Evolutionary conservation across 306 rosid species (phyloP), one percentile per base, ranked within the genome.

Genomic region (Castanea crenata): DNA sequence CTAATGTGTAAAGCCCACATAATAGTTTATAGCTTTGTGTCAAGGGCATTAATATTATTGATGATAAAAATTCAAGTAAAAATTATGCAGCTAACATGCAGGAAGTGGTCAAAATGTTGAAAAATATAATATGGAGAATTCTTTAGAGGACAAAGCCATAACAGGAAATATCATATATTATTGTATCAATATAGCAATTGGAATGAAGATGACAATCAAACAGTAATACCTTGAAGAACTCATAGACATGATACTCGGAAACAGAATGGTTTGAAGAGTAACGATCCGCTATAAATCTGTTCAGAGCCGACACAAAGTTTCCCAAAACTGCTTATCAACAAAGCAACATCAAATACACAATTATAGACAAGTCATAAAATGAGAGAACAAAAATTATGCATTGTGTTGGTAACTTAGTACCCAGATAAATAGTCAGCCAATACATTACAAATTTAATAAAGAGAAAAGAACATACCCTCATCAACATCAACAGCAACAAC

Each of bases 401-500:
- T 0, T 41, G 46, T 41, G 46, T 41, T 41, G 46, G 46, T 8
- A 41, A 41, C 46, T 41, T 41, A 8, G 31, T 21, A 21, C 5
- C 27, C 64, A 58, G 64, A 58, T 0, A n/a, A n/a, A n/a, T 9
- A 1, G 64, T 0, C 25, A 20, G 2, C 29, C 23, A 20, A 58
- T 7, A 20, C 29, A 58, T 58, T 16, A 73, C 0, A 2, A 80
- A 21, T 14, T 10, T 63, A 2, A 31, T 55, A 68, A 23, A 65
- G 20, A 70, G 46, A n/a, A n/a, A n/a, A n/a, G 29, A n/a, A 81
- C 83, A 71, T 83, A 94, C 97, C 98, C 85, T 94, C 98, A 73
- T 94, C 98, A 55, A 94, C 88, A 54, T 94, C 98, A 65, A 94
- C 98, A 5, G 98, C 98, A 69, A 94, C 97, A 59, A 81, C 87